A percentile compares a stretch with the other conserved stretches of the same genome.
Conservation (phyloP, 1,139 yeast genomes). For the Scheffersomyces titani region DNA sequence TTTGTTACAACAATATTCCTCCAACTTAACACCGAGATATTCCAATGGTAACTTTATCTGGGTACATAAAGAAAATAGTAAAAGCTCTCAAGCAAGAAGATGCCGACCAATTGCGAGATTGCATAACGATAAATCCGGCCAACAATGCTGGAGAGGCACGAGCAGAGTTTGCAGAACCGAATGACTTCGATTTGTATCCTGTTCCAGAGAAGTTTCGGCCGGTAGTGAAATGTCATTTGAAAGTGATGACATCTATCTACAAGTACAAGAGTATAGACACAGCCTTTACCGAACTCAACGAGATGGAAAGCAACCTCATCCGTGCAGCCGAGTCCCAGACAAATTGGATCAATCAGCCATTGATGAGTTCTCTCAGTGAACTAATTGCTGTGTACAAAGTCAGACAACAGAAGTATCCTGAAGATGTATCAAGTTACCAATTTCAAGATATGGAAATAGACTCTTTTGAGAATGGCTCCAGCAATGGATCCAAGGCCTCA, state of each 20-base stretch:
- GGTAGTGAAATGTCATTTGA: conserved; percentile 32
- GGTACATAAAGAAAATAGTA: conserved; percentile 22
- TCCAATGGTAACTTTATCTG: conserved; percentile 7
- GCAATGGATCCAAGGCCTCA: conserved; percentile 7
- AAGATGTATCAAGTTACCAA: conserved; percentile 18
- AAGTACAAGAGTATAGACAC: conserved; percentile 34
- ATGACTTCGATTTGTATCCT: conserved; percentile 41
- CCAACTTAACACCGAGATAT: not conserved
- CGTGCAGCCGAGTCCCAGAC: conserved; percentile 64
- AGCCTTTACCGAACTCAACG: conserved; percentile 42
- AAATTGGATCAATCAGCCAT: conserved; percentile 66
- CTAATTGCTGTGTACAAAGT: conserved; percentile 50
- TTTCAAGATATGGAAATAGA: conserved; percentile 12
- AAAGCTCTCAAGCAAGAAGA: conserved; percentile 22
- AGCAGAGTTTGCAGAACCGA: conserved; percentile 35
- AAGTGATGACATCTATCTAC: conserved; percentile 40
- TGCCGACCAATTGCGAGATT: conserved; percentile 19
- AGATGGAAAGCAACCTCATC: conserved; percentile 49
- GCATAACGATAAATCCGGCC: conserved; percentile 39
- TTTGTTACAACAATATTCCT: not conserved
- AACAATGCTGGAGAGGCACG: conserved; percentile 26
- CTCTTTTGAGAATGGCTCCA: conserved; percentile 3
- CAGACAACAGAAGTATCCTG: conserved; percentile 33
- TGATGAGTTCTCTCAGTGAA: conserved; percentile 58
- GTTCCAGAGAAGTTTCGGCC: conserved; percentile 39